Conservation (phyloP, 768 basidiomycete species). For the Lyophyllum shimeji region DNA sequence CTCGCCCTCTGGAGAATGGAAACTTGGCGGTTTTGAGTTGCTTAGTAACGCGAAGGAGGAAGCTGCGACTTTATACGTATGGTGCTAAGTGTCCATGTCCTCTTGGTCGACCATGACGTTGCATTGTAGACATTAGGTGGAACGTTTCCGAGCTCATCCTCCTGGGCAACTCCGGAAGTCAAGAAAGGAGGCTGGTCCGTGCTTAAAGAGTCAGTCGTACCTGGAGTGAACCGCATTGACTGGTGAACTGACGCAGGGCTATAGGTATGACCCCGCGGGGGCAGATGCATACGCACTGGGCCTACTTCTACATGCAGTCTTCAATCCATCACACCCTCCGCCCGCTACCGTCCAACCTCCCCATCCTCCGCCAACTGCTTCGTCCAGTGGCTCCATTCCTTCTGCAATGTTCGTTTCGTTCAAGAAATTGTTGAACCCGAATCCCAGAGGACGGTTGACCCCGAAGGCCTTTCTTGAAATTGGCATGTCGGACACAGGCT, state of each 20-base stretch:
- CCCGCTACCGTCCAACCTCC: constrained; percentile 70
- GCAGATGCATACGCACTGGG: constrained; percentile 90
- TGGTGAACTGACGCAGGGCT: not conserved
- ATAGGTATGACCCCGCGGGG: constrained; percentile 53
- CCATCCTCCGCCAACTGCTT: constrained; percentile 75
- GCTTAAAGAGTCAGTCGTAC: constrained; percentile 68
- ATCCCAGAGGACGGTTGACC: constrained; percentile 74
- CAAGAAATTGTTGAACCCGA: constrained; percentile 90
- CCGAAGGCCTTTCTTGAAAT: constrained; percentile 76
- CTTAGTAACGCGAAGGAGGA: constrained; percentile 84
- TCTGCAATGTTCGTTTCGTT: constrained; percentile 70
- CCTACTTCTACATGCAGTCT: constrained; percentile 79
- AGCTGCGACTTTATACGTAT: constrained; percentile 75
- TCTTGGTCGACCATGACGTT: constrained; percentile 10
- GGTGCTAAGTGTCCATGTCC: constrained; percentile 25
- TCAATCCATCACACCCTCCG: constrained; percentile 80
- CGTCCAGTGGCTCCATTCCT: constrained; percentile 79
- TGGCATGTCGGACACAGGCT: constrained; percentile 81
- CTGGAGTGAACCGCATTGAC: not conserved
- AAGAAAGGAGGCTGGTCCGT: constrained; percentile 82
- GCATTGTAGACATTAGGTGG: constrained; percentile 62
- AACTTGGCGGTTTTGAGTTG: constrained; percentile 91
- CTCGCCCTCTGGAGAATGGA: constrained; percentile 95
- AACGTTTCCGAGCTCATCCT: constrained; percentile 57
- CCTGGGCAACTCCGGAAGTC: constrained; percentile 80